A percentile compares a stretch with the other conserved stretches of the same genome.
Conservation (phyloP, 2,329 filamentous ascomycete genomes). For the Colletotrichum aenigma region DNA sequence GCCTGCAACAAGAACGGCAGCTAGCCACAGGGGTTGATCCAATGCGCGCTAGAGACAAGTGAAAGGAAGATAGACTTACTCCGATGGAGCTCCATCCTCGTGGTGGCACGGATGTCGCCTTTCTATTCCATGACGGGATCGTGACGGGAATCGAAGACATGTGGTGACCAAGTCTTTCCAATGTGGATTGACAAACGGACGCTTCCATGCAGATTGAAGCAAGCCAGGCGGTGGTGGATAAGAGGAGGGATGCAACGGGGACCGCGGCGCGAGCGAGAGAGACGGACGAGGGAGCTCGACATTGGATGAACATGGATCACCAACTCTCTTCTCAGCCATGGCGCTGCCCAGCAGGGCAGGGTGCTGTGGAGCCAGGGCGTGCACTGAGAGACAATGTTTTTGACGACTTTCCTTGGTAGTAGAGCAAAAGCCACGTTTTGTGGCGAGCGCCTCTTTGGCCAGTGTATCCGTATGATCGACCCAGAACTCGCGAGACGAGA, state of each 20-base stretch:
- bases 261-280: background rate
- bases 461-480: background rate
- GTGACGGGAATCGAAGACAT: slow-evolving; percentile 1
- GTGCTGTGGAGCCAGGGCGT: background rate
- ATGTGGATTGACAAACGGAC: background rate
- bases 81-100: background rate
- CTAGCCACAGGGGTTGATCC: background rate
- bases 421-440: slow-evolving; percentile 12
- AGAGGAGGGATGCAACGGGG: background rate
- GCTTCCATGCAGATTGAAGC: slow-evolving; percentile 6
- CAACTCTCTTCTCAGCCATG: background rate
- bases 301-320: slow-evolving; percentile 13
- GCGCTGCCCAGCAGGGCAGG: background rate
- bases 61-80: background rate
- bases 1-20: background rate
- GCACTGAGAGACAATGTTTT: background rate
- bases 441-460: background rate
- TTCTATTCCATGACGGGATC: background rate
- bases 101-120: background rate
- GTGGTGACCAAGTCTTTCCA: background rate
- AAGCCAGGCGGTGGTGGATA: background rate
- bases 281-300: background rate
- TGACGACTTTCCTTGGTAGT: background rate
- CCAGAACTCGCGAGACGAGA: background rate
- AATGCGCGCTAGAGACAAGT: background rate